phyloP scores from a whole-genome alignment of 768 basidiomycete species.

The Lyophyllum semitale region DNA sequence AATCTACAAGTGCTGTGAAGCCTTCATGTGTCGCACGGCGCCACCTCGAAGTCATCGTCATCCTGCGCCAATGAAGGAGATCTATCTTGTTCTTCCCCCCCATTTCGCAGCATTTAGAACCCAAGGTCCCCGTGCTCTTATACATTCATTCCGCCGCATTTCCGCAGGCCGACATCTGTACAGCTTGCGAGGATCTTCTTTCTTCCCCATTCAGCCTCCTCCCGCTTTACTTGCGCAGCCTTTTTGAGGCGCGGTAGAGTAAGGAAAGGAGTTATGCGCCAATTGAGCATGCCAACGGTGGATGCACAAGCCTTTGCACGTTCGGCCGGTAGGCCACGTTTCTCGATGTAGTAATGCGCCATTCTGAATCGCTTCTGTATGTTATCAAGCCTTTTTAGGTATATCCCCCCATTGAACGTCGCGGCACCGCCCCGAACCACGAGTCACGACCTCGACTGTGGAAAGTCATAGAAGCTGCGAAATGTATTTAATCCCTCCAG shows the following conservation, averaged over 20 bases:
- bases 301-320: background rate
- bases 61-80: too few relatives aligned
- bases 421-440: background rate
- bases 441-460: conserved; percentile 1
- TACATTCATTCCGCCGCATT: background rate
- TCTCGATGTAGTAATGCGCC: background rate
- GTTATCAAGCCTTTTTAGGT: background rate
- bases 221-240: background rate
- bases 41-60: too few relatives aligned
- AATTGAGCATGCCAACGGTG: background rate
- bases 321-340: background rate
- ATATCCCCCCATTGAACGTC: background rate
- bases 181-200: background rate
- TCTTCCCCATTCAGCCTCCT: background rate
- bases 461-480: background rate
- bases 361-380: background rate
- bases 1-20: background rate
- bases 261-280: background rate
- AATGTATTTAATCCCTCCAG: background rate
- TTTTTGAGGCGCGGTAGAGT: background rate
- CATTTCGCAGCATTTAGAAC: background rate
- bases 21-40: background rate
- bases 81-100: background rate
- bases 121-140: background rate
- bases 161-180: background rate